Base-by-base conservation (phyloP, 2,329 filamentous ascomycete genomes). In the Fusarium dimerum region DNA sequence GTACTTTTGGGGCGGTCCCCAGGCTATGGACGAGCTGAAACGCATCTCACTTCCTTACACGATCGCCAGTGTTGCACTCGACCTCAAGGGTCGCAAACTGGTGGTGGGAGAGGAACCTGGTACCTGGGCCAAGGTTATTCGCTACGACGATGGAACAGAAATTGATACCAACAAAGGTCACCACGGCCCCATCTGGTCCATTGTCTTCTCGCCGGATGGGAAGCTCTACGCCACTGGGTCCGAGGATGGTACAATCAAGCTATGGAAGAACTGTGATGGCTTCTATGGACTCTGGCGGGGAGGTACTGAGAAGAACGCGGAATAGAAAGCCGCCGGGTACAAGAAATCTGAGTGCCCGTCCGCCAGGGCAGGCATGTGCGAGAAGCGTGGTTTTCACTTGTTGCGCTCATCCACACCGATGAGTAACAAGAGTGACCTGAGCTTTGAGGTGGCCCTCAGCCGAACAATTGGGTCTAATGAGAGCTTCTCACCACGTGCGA, bases 201-300 rank as follows among this genome's bases (percentile, higher is more conserved):
- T 95, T 54, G 88, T 88, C 51, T 99, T 96, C 73, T 94, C 92
- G 1, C 94, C 94, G 0, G 94, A 99, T 67, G 92, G 92, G 43
- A 97, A 96, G 69, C 78, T 99, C 8, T 99, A 97, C 68, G 94
- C 92, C 2, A 99, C 94, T 2, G 94, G 90, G 30, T 97, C 92
- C 45, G 94, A 99, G 70, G 94, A 99, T 66, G 94, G 94, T 40
- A 99, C 94, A 0, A 95, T 99, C 71, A 99, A 99, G 76, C 79
- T 99, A 78, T 87, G 84, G 84, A 87, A 87, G 74, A 87, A 87
- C 59, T 87, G 84, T 54, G 81, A 85, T 6, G 84, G 84, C 1
- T 81, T 78, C 52, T 87, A 86, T 51, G 84, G 84, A 2, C 76
- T 87, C 38, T 87, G 84, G 84, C 77, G 79, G 39, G 80, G 80